Base-by-base conservation (phyloP, 2,329 filamentous ascomycete genomes). In the Lachnellula cervina region DNA sequence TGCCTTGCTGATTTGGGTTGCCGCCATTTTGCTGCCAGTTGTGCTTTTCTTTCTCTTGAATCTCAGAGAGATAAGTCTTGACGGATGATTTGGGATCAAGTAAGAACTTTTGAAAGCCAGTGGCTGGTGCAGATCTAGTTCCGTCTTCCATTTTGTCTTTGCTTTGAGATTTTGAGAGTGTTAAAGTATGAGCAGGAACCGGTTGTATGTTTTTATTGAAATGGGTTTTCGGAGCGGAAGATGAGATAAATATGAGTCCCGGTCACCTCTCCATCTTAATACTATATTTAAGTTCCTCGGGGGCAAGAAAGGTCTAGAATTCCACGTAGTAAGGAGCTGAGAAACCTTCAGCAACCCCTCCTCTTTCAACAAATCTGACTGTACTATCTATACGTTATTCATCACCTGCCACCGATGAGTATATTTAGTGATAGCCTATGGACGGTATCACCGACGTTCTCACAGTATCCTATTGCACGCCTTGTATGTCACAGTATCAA, bases 41-140 rank as follows among this genome's bases (percentile, higher is more conserved):
- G 28, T 16, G 9, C 3, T 42, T 21, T 6, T 48, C 16, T 9
- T 37, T 19, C 23, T 34, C 21, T n/a, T 17, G 16, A 19, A 34
- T 54, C 13, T 54, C 51, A n/a, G n/a, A 25, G 5, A 54, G 17
- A 21, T 48, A 54, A 19, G 43, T 54, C 47, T 45, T 44, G n/a
- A 54, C 51, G 21, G 21, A 47, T 7, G 44, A 48, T 43, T 54
- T 54, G 47, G 51, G 51, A 48, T 54, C 51, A 23, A 54, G 45
- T 32, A 49, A 44, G 35, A 54, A 54, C 35, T 54, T 54, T 23
- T 54, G 46, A 14, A 54, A 35, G 38, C 51, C 51, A n/a, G 44
- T 54, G n/a, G 44, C 51, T 40, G 38, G 38, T 42, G 14, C 38
- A 19, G 38, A 42, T 42, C 38, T 17, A 19, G 38, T 19, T 5